Base-by-base conservation (phyloP, 306 rosid species). In the Elaeagnus macrophylla region DNA sequence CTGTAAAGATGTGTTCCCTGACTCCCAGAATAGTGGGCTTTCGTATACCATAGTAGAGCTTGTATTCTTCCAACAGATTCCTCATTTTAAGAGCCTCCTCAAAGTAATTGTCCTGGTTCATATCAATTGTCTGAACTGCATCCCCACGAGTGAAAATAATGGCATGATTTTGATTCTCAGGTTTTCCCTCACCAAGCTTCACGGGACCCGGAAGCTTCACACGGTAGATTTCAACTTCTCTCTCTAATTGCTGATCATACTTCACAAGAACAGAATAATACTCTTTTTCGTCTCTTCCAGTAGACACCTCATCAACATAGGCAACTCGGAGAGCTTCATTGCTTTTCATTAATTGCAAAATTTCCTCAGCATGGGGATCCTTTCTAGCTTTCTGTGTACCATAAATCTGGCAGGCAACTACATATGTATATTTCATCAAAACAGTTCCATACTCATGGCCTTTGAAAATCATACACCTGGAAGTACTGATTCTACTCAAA, bases 401-500 rank as follows among this genome's bases (percentile, higher is more conserved):
- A 49, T 91, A 86, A 49, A 84, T 86, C 84, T 91, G 97, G 77
- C 97, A 91, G 51, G 97, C 94, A 64, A 90, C 83, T 67, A 90
- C 97, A 60, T 83, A 86, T 0, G 94, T 90, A 74, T 62, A 91
- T 70, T 91, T 91, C 97, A 91, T 86, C 72, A 86, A 71, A 66
- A 84, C 94, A 51, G 95, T 86, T 51, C 95, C 97, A 71, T 82
- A 63, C 64, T 90, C 97, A 39, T 90, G 97, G 53, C 97, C 97
- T 74, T 91, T 91, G 75, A 76, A 84, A 59, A 86, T 74, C 69
- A 73, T 40, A 69, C 78, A 63, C 39, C 80, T 72, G 6, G 86
- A 72, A 62, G 89, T 85, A 79, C 73, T 65, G 56, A 72, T 71
- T 61, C 95, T 83, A 67, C 88, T 77, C 61, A 90, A 76, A 51